Evolutionary conservation across 495 filamentous ascomycete species (phyloP), one percentile per base, ranked within the genome.

Genomic region (Aspergillus affinis): DNA sequence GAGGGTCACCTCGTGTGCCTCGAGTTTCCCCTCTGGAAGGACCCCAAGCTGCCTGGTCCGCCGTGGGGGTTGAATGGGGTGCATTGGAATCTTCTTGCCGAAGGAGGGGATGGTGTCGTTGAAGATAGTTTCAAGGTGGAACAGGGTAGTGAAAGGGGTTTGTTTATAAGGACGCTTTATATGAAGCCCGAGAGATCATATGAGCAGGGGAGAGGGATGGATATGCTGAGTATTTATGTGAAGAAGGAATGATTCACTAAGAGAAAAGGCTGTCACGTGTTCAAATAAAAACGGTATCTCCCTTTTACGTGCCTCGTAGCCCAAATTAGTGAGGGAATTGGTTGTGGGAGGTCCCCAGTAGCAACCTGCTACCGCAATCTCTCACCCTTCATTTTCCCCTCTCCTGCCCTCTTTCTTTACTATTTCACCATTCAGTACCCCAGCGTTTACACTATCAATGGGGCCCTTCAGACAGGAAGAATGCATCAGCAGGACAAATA

Each of bases 21-120:
- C 9, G 74, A 78, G 46, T 78, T 76, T 48, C 75, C 75, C 2
- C 59, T 76, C 13, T 76, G 64, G 56, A 72, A 74, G 36, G 69
- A 73, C 17, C 62, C 64, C 4, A 67, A 62, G 45, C 58, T 66
- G 6, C 66, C 65, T 26, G 75, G 75, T 15, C 75, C 74, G 3
- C 75, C 75, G n/a, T 72, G 73, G 61, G 67, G 66, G 0, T 63
- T 78, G 47, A 70, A 65, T 13, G 69, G 69, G 0, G 61, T 69
- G 8, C 68, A 76, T 53, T 76, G 68, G 68, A 51, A 72, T 57
- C 36, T 72, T 29, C 54, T 72, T 2, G 60, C 57, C 6, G 30
- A 61, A 19, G 68, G 70, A 2, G 61, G 63, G 0, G 56, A 67
- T 58, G 68, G 70, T 8, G 41, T 63, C n/a, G 56, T 45, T 41